Percentiles rank a stretch among this genome's conserved stretches.
Conservation (phyloP, 495 filamentous ascomycete genomes). For the Podospora australis region DNA sequence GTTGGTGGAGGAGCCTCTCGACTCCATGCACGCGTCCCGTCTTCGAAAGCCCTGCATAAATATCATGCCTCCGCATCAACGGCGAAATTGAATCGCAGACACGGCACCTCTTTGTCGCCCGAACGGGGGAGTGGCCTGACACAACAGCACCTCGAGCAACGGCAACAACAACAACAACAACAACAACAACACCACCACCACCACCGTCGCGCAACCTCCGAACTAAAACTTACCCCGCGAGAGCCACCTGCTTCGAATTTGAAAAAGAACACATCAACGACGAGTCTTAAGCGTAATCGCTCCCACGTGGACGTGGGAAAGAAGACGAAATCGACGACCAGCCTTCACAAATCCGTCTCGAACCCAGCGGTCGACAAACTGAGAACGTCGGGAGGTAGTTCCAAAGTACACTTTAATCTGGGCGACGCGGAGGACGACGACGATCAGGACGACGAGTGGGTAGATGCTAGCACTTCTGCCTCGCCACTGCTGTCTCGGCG, state of each 20-base stretch:
- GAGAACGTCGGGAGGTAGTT: constrained; percentile 20
- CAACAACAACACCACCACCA: constrained; percentile 40
- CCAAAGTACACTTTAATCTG: constrained; percentile 46
- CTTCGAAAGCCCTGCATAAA: constrained; percentile 42
- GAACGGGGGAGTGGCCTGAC: constrained; percentile 23
- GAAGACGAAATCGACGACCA: constrained; percentile 39
- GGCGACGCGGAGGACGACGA: constrained; percentile 43
- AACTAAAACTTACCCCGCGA: constrained; percentile 30
- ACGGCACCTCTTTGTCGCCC: constrained; percentile 28
- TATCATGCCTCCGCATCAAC: constrained; percentile 32
- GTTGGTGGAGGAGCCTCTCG: constrained; percentile 35
- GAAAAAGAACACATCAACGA: constrained; percentile 41
- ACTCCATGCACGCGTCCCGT: constrained; percentile 37
- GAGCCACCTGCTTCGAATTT: constrained; percentile 32
- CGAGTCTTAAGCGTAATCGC: constrained; percentile 42
- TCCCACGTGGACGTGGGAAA: constrained; percentile 45
- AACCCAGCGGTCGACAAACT: constrained; percentile 35
- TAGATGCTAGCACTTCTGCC: constrained; percentile 49
- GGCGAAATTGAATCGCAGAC: constrained; percentile 35
- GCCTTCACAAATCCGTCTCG: constrained; percentile 39
- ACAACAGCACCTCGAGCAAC: too few species aligned
- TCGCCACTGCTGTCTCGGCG: constrained; percentile 49
- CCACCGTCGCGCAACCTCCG: constrained; percentile 40
- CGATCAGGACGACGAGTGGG: constrained; percentile 46
- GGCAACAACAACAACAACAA: too few species aligned